Evolutionary conservation across 495 filamentous ascomycete genomes (phyloP), one percentile per base, ranked within the genome.

Genomic region (Alectoria sarmentosa): DNA sequence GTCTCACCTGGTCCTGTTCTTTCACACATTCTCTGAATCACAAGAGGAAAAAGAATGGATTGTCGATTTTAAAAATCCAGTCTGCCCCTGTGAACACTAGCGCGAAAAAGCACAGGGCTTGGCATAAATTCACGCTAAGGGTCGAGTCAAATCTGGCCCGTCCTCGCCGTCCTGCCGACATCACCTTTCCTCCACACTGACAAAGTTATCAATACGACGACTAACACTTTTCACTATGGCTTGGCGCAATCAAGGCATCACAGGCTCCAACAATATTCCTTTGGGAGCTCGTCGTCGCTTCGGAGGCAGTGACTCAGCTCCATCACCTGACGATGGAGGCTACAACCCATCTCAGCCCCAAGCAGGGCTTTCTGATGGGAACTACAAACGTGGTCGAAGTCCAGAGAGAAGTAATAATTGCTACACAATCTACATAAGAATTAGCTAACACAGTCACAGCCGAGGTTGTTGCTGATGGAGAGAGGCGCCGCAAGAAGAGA

Each of bases 221-320:
- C 39, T 48, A 58, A 36, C 39, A 42, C 23, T 32, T 17, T 32
- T 44, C 56, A 84, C 70, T 5, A 96, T 96, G 92, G 81, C 91
- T 68, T 96, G 92, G 92, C 87, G 92, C 74, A 90, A 86, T 71
- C 91, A 96, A 80, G 95, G 95, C 61, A 94, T 96, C 72, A 99
- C 95, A 17, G 95, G 95, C 57, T 97, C 95, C 54, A 99, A 99
- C 78, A 98, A 97, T 69, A 94, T 98, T 72, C 95, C 95, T 67
- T 78, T 99, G 65, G 95, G 95, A 38, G 89, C 83, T 67, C 82
- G 87, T 65, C 91, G 95, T 70, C 89, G 92, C 66, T 95, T 97
- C 69, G 86, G 83, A 61, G 89, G 82, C 61, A 87, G 88, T 59
- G 85, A 84, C 44, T 68, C 72, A 17, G 64, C 61, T 65, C 73